phyloP scores from a whole-genome alignment of 768 basidiomycete genomes.

The Kwoniella dendrophila region DNA sequence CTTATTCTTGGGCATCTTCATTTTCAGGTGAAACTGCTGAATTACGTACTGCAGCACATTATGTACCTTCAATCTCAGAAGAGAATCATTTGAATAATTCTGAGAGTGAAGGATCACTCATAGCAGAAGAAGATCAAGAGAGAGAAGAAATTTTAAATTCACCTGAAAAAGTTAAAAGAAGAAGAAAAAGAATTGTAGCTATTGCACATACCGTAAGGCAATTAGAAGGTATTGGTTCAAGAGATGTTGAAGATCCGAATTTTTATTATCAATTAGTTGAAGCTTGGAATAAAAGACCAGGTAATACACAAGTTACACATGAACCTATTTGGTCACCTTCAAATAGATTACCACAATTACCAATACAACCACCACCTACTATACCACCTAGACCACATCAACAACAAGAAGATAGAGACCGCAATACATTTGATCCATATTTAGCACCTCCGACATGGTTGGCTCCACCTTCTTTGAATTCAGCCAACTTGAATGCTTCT shows the following conservation, averaged over 20 bases:
- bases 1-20: slow-evolving; percentile 45
- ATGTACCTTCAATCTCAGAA: slow-evolving; percentile 24
- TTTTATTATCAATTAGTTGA: slow-evolving; percentile 36
- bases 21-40: slow-evolving; percentile 49
- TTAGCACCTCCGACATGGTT: slow-evolving; percentile 19
- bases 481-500: not conserved
- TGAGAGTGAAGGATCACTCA: not conserved
- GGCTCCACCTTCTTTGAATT: slow-evolving; percentile 5
- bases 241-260: slow-evolving; percentile 42
- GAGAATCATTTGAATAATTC: not conserved
- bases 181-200: slow-evolving; percentile 42
- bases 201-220: slow-evolving; percentile 47
- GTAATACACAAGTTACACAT: slow-evolving; percentile 8
- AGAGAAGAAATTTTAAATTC: slow-evolving; percentile 27
- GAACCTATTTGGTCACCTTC: slow-evolving; percentile 21
- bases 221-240: slow-evolving; percentile 42
- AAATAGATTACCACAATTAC: not conserved
- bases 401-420: not conserved
- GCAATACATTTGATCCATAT: slow-evolving; percentile 11
- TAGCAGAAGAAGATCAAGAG: slow-evolving; percentile 2
- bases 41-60: slow-evolving; percentile 40
- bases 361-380: slow-evolving; percentile 4
- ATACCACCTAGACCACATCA: slow-evolving; percentile 11
- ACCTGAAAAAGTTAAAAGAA: slow-evolving; percentile 23
- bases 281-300: slow-evolving; percentile 42